Conservation (phyloP, 257 asterid species). For the Linderniella brevidens region DNA sequence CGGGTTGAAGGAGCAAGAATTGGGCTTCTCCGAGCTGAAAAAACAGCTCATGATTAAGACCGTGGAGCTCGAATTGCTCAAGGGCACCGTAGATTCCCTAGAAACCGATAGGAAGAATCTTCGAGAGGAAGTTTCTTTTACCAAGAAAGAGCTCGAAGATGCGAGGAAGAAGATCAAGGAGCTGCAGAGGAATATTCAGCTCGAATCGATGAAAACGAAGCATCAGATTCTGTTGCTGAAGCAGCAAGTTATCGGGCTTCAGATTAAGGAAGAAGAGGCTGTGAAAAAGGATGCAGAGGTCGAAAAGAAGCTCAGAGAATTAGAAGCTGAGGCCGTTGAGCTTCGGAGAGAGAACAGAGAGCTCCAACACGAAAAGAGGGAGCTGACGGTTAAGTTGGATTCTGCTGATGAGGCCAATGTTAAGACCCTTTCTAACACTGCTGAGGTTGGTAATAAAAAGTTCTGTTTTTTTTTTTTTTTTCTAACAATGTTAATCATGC, state of each 20-base stretch:
- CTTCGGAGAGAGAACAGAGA: slow-evolving; percentile 85
- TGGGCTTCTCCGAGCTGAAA: slow-evolving; percentile 53
- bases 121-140: slow-evolving; percentile 63
- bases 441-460: slow-evolving; percentile 42
- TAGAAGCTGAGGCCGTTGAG: slow-evolving; percentile 86
- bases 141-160: slow-evolving; percentile 55
- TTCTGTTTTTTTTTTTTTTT: not conserved
- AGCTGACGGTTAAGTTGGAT: slow-evolving; percentile 54
- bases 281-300: slow-evolving; percentile 38
- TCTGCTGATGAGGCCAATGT: slow-evolving; percentile 57
- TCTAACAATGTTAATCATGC: not conserved
- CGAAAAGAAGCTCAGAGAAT: slow-evolving; percentile 72
- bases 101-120: slow-evolving; percentile 88
- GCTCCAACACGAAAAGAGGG: slow-evolving; percentile 90
- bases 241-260: slow-evolving; percentile 83
- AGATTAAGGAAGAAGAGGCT: slow-evolving; percentile 64
- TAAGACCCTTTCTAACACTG: slow-evolving; percentile 55
- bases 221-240: slow-evolving; percentile 77
- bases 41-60: slow-evolving; percentile 79
- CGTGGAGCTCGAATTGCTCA: slow-evolving; percentile 79
- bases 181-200: slow-evolving; percentile 74
- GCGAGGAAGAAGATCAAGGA: slow-evolving; percentile 73
- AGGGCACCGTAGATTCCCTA: slow-evolving; percentile 56
- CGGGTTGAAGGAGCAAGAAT: slow-evolving; percentile 85
- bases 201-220: slow-evolving; percentile 82